Evolutionary conservation across 805 yeast species (phyloP), one percentile per base, ranked within the genome.

Genomic region (Saccharomycopsis fibuligera): DNA sequence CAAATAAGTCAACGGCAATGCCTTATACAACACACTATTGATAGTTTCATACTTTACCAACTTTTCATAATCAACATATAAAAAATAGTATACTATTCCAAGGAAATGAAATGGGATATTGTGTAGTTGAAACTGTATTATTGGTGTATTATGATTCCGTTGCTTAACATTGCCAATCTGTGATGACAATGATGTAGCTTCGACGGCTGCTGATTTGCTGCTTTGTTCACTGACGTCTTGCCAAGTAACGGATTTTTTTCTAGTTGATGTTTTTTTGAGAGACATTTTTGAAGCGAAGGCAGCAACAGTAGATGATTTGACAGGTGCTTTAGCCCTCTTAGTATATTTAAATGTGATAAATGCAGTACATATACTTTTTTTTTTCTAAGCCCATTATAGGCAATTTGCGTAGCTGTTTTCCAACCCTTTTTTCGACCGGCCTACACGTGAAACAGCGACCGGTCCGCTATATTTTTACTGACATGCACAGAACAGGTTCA

Each of bases 71-170:
- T 49, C 53, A 14, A 49, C 42, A 25, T 35, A 52, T 4, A 52
- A 31, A 25, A 52, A 35, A 23, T 49, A 40, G 24, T 55, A 54
- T 5, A 59, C 41, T 22, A 64, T 48, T 3, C 58, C 31, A 1
- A 60, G 51, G 9, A 58, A 49, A 44, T 68, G 72, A 49, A 54
- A 63, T 17, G 72, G 72, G 3, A 67, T 43, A 2, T 59, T 45
- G 16, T 43, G 39, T 21, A 47, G n/a, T 5, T 35, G 39, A 35
- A 51, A 51, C 25, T 30, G 4, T 10, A 27, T 17, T 5, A 21
- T 35, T 22, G 38, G 37, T 5, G 39, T 17, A 24, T 27, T 35
- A 25, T 23, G 27, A 19, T 41, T 19, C 4, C 41, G 21, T 19
- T 35, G 17, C 14, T 22, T 17, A 3, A 24, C 6, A n/a, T n/a